Evolutionary conservation across 2,329 filamentous ascomycete species (phyloP).

Genomic region (Epichloe baconii): DNA sequence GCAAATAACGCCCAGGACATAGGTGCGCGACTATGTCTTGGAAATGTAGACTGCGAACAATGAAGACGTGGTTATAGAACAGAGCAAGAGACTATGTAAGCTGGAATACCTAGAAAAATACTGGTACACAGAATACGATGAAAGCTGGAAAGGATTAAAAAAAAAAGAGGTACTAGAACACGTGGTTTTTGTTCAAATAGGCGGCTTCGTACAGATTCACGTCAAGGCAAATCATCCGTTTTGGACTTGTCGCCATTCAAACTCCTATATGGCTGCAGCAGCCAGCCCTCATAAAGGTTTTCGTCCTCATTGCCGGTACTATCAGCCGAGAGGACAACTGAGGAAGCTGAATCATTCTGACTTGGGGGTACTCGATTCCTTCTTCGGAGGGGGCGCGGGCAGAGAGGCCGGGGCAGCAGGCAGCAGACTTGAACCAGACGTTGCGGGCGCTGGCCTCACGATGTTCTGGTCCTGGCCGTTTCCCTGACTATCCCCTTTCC

Average conservation of each 20-base stretch:
- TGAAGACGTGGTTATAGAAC: no score
- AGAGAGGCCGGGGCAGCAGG: slow-evolving; percentile 26
- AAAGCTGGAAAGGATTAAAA: neutral
- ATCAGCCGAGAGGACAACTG: slow-evolving; percentile 18
- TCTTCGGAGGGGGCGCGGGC: slow-evolving; percentile 22
- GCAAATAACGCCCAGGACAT: neutral
- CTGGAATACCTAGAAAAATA: neutral
- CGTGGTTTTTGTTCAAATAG: neutral
- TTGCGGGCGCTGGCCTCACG: slow-evolving; percentile 6
- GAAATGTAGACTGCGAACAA: no score
- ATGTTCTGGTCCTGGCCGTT: slow-evolving; percentile 4
- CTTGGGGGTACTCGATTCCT: slow-evolving; percentile 18
- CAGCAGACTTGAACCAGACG: slow-evolving; percentile 16
- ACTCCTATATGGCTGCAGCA: slow-evolving; percentile 24
- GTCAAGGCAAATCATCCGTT: slow-evolving; percentile 20
- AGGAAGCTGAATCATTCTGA: slow-evolving; percentile 19
- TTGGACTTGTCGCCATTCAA: slow-evolving; percentile 18
- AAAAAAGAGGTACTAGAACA: neutral
- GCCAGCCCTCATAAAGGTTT: slow-evolving; percentile 25
- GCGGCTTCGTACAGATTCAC: neutral
- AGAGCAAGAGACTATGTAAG: neutral
- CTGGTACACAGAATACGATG: neutral
- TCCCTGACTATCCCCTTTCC: slow-evolving; percentile 9
- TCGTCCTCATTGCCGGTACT: slow-evolving; percentile 18
- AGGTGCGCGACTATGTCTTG: neutral